These are phyloP conservation scores for Lindgomyces ingoldianus DNA, from an alignment of 495 filamentous ascomycete species.

Conservation along the genomic window DNA sequence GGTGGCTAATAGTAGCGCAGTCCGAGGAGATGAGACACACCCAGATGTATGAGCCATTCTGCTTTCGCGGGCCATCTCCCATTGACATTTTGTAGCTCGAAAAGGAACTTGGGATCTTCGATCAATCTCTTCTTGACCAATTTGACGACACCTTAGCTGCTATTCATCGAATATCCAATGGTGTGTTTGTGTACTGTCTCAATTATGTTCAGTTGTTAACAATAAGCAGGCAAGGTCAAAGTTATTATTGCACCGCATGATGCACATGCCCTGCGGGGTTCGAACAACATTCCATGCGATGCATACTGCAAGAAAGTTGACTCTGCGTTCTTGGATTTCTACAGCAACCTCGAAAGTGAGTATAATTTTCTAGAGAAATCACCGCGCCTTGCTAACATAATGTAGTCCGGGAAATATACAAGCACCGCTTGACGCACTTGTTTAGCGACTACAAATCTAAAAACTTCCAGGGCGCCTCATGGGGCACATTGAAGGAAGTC, in stretches of 20 bases:
- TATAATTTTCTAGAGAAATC: not conserved
- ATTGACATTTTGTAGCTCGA: constrained; percentile 24
- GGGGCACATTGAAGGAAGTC: constrained; percentile 27
- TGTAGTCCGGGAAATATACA: constrained; percentile 26
- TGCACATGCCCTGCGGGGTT: constrained; percentile 29
- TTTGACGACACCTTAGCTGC: constrained; percentile 33
- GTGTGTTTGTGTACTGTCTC: not conserved
- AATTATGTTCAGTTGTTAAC: not conserved
- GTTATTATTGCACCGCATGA: constrained; percentile 38
- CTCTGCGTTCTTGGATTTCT: constrained; percentile 34
- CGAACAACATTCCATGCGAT: constrained; percentile 30
- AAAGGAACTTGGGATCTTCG: constrained; percentile 25
- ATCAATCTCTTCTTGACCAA: constrained; percentile 25
- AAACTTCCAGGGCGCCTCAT: constrained; percentile 31
- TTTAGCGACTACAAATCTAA: constrained; percentile 33
- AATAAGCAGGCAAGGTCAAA: constrained; percentile 27
- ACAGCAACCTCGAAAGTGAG: constrained; percentile 25
- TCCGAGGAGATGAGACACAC: constrained; percentile 13
- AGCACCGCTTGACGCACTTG: constrained; percentile 22
- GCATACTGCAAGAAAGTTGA: constrained; percentile 29
- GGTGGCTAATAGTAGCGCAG: constrained; percentile 6
- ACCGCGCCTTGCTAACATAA: not conserved
- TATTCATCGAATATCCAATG: constrained; percentile 33
- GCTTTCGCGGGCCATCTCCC: not conserved
- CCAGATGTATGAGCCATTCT: constrained; percentile 21